Evolutionary conservation across 176 grass and related monocot species (phyloP), one percentile per base, ranked within the genome.

Genomic region (Puya raimondii): DNA sequence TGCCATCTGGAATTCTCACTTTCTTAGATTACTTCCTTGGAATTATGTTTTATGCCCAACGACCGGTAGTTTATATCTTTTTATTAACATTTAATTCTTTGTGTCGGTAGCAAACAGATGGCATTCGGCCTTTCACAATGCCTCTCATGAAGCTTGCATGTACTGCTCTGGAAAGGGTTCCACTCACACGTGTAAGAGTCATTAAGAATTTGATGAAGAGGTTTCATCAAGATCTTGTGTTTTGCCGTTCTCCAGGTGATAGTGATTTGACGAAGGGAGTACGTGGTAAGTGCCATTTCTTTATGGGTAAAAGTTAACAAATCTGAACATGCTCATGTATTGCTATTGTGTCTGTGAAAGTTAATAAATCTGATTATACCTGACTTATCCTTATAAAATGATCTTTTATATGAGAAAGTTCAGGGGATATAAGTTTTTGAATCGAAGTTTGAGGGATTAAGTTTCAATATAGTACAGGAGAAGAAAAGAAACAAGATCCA

Each of bases 61-160:
- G 7, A 42, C 33, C 6, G 6, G 33, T 42, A 42, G 33, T 42
- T 42, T 42, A 42, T 42, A 5, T 42, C 4, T 42, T 42, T 42
- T 4, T 8, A 3, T 8, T 50, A 23, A 23, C 27, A 50, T 18
- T 69, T 25, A 69, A 2, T 59, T 75, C 15, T 23, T 73, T 50
- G 72, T 80, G 13, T 88, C 16, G 2, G 63, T 77, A 99, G 94
- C 82, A 93, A 82, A 74, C 77, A 81, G 89, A 99, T 88, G 94
- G 89, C 27, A 99, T 93, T 53, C 81, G 94, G 67, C 87, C 94
- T 70, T 99, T 99, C 86, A 91, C 82, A 5, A 99, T 99, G 94
- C 94, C 94, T 82, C 81, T 99, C 20, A 99, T 99, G 94, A 99
- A 88, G 80, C 94, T 99, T 82, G 72, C 87, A 47, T 99, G 87